Percentiles rank a stretch among this genome's conserved stretches.
phyloP scores from a whole-genome alignment of 805 yeast species.

The Pichia manshurica region DNA sequence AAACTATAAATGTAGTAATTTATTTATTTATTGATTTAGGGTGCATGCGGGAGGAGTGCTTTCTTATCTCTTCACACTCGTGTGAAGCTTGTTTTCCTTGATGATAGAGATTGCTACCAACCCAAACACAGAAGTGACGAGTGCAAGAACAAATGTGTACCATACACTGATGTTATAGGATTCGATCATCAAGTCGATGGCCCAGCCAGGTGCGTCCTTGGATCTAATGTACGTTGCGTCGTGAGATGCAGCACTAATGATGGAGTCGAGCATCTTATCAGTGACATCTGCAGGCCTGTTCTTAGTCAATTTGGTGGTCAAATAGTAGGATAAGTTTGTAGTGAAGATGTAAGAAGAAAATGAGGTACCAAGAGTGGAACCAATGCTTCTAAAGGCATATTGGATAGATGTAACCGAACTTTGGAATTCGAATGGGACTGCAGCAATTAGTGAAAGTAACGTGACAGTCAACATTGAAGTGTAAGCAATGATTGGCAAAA shows the following conservation, averaged over 20 bases:
- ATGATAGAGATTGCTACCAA: constrained; percentile 40
- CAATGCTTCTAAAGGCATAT: constrained; percentile 60
- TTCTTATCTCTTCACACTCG: constrained; percentile 38
- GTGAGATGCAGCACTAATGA: constrained; percentile 49
- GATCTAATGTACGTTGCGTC: constrained; percentile 48
- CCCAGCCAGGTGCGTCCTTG: constrained; percentile 45
- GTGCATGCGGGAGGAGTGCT: no score
- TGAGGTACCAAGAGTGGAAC: constrained; percentile 61
- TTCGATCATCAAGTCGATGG: constrained; percentile 39
- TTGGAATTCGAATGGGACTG: constrained; percentile 62
- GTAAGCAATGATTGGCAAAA: constrained; percentile 51
- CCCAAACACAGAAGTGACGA: constrained; percentile 36
- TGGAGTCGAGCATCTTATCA: constrained; percentile 32
- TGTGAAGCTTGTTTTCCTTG: constrained; percentile 53
- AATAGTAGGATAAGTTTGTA: constrained; percentile 31
- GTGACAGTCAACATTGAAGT: constrained; percentile 61
- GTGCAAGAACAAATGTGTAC: constrained; percentile 44
- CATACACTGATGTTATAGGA: constrained; percentile 51
- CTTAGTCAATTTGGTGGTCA: constrained; percentile 29
- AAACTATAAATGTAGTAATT: no score
- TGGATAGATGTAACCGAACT: constrained; percentile 64
- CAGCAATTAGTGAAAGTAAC: constrained; percentile 61
- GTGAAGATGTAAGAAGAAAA: constrained; percentile 61
- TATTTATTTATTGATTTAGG: no score
- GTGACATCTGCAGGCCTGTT: constrained; percentile 34